Evolutionary conservation across 495 filamentous ascomycete genomes (phyloP).

Genomic region (Symbiotaphrina buchneri): DNA sequence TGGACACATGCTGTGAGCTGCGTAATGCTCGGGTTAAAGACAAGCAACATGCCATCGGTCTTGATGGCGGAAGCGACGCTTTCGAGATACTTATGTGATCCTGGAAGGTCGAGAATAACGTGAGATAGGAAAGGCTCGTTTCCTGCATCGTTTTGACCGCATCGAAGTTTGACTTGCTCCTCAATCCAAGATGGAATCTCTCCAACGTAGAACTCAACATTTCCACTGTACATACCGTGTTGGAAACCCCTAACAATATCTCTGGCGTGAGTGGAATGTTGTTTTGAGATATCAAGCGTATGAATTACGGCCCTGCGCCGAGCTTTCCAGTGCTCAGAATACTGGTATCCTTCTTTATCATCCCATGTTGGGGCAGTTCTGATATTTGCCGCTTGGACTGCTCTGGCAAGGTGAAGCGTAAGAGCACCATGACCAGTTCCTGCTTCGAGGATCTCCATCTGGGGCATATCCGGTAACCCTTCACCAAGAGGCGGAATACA

Average conservation of each 20-base stretch:
- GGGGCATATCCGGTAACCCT: conserved; percentile 4
- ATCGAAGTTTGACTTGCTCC: conserved; percentile 15
- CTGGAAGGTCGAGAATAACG: conserved; percentile 49
- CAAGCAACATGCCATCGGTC: conserved; percentile 34
- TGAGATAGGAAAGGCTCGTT: conserved; percentile 37
- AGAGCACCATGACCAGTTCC: conserved; percentile 62
- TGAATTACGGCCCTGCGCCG: conserved; percentile 46
- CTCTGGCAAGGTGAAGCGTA: conserved; percentile 49
- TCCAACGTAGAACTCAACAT: conserved; percentile 53
- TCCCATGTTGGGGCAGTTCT: not conserved
- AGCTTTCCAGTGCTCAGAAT: conserved; percentile 11
- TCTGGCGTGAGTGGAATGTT: conserved; percentile 34
- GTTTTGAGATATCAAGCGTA: conserved; percentile 36
- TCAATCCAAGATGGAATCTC: conserved; percentile 37
- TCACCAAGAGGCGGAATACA: conserved; percentile 23
- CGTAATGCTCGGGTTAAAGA: conserved; percentile 57
- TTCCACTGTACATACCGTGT: conserved; percentile 37
- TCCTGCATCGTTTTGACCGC: conserved; percentile 9
- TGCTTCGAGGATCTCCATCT: conserved; percentile 55
- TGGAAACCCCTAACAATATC: conserved; percentile 39
- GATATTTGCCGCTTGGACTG: conserved; percentile 47
- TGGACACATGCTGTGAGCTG: conserved; percentile 43
- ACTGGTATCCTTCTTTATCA: not conserved
- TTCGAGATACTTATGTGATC: conserved; percentile 29
- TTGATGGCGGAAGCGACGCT: conserved; percentile 31